phyloP scores from a whole-genome alignment of 768 basidiomycete species.

The Lactarius tabidus region DNA sequence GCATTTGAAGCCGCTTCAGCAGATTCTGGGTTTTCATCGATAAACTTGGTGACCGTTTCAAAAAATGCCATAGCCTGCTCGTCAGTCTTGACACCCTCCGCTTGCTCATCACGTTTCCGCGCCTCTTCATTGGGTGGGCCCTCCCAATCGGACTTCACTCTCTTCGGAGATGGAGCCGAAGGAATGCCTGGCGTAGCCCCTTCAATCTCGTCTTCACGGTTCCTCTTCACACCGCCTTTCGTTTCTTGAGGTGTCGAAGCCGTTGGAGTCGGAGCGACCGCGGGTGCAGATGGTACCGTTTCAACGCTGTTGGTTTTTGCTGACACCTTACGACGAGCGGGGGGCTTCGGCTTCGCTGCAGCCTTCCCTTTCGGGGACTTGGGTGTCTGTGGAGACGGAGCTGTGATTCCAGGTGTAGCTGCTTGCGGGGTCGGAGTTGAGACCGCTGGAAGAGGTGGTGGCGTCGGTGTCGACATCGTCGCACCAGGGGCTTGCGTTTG shows the following conservation, averaged over 20 bases:
- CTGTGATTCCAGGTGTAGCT: constrained; percentile 20
- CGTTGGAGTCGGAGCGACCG: constrained; percentile 4
- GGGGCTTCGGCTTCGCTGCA: constrained; percentile 42
- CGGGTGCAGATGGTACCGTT: constrained; percentile 22
- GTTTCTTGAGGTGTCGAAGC: constrained; percentile 25
- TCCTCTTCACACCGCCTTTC: constrained; percentile 39
- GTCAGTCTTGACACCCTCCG: constrained; percentile 49
- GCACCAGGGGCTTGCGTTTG: constrained; percentile 6
- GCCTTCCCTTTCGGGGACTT: constrained; percentile 67
- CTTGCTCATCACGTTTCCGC: constrained; percentile 31
- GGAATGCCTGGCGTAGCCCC: constrained; percentile 21
- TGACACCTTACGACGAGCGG: constrained; percentile 33
- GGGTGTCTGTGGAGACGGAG: constrained; percentile 34
- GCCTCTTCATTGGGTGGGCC: constrained; percentile 45
- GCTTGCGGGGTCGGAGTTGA: constrained; percentile 24
- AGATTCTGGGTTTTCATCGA: constrained; percentile 44
- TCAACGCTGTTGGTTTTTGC: constrained; percentile 24
- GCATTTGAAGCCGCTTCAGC: constrained; percentile 51
- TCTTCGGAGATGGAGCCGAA: constrained; percentile 68
- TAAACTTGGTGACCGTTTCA: constrained; percentile 58
- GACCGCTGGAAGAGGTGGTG: constrained; percentile 7
- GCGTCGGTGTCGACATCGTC: constrained; percentile 17
- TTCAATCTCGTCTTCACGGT: constrained; percentile 47
- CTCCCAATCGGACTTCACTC: constrained; percentile 68
- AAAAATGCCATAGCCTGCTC: constrained; percentile 63